Conservation (phyloP, 2,329 filamentous ascomycete species). For the Phaeosphaeriaceae sp. region DNA sequence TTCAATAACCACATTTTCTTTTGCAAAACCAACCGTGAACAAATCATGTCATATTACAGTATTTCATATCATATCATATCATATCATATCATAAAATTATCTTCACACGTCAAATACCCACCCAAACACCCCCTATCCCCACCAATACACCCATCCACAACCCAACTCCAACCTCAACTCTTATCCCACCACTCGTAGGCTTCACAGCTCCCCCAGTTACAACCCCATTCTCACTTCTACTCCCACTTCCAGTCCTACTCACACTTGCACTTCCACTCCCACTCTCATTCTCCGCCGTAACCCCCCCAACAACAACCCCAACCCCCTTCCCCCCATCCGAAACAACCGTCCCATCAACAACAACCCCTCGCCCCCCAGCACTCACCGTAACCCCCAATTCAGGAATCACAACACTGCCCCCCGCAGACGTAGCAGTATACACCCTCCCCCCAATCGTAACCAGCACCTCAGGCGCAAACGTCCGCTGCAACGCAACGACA, state of each 20-base stretch:
- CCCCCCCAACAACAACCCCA: slow-evolving; percentile 19
- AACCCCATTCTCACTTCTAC: neutral
- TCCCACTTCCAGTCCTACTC: neutral
- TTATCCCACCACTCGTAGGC: neutral
- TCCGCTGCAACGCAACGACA: slow-evolving; percentile 1
- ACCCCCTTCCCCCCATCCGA: slow-evolving; percentile 15
- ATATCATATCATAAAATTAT: neutral
- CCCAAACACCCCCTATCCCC: too few species aligned
- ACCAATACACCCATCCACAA: too few species aligned
- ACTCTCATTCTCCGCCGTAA: slow-evolving; percentile 8
- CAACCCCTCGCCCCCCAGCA: slow-evolving; percentile 10
- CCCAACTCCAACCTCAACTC: too few species aligned
- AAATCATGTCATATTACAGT: neutral
- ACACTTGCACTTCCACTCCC: neutral
- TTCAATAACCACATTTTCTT: neutral
- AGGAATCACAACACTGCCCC: slow-evolving; percentile 14
- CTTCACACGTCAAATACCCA: neutral
- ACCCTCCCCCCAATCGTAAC: slow-evolving; percentile 15
- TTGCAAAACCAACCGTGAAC: neutral
- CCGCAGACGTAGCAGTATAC: slow-evolving; percentile 14
- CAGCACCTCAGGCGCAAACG: slow-evolving; percentile 6
- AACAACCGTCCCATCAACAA: slow-evolving; percentile 18
- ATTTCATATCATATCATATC: neutral
- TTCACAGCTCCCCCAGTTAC: neutral
- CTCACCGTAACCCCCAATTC: slow-evolving; percentile 19